These are phyloP conservation scores for Oxytropis ochrocephala DNA, from an alignment of 306 rosid species.

Conservation along the genomic window DNA sequence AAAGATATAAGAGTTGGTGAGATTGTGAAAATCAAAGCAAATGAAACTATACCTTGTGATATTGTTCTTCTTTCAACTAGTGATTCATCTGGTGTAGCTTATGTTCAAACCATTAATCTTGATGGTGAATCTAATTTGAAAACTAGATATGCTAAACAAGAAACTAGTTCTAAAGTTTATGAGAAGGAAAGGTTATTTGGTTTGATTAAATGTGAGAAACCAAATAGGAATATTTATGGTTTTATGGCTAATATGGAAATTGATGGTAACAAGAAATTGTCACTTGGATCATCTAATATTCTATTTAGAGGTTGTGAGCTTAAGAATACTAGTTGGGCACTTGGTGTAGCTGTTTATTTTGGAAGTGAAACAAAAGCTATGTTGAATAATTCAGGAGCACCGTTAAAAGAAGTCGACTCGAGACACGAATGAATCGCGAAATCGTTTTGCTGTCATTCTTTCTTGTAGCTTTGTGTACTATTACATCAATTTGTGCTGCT, in stretches of 20 bases:
- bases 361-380: conserved; percentile 86
- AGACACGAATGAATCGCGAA: conserved; percentile 82
- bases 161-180: conserved; percentile 56
- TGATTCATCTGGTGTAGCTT: conserved; percentile 89
- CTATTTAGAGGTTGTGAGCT: conserved; percentile 86
- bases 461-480: conserved; percentile 59
- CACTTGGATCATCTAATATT: conserved; percentile 87
- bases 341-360: conserved; percentile 86
- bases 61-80: conserved; percentile 90
- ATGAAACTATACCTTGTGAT: conserved; percentile 85
- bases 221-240: no score
- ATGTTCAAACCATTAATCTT: conserved; percentile 79
- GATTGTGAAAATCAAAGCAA: conserved; percentile 52
- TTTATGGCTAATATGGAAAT: conserved; percentile 79
- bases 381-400: conserved; percentile 93
- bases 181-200: conserved; percentile 52
- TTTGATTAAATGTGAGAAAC: no score
- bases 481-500: conserved; percentile 68
- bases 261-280: conserved; percentile 63
- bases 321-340: conserved; percentile 81
- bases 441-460: conserved; percentile 66
- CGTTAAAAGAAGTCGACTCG: conserved; percentile 86
- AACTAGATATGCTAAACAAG: conserved; percentile 85
- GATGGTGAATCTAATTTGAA: conserved; percentile 96
- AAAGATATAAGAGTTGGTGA: conserved; percentile 74